Evolutionary conservation across 805 yeast species (phyloP).

Genomic region (Candida ovalis): DNA sequence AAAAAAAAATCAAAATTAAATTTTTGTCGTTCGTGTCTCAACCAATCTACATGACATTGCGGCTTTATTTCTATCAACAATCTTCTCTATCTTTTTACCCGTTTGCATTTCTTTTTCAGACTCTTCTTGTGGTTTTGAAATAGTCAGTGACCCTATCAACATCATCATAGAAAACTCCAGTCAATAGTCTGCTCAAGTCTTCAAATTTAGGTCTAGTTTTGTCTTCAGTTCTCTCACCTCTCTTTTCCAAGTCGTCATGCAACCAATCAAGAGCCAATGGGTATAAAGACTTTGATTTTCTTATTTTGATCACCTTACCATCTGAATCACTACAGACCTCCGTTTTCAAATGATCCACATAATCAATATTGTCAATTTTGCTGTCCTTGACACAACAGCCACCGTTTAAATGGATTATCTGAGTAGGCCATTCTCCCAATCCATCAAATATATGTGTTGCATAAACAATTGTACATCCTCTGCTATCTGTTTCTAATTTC

Average conservation of each 20-base stretch:
- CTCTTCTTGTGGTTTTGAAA: slow-evolving; percentile 47
- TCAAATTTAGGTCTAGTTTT: slow-evolving; percentile 48
- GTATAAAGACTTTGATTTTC: slow-evolving; percentile 53
- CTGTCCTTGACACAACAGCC: slow-evolving; percentile 50
- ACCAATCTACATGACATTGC: background rate
- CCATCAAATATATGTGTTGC: slow-evolving; percentile 98
- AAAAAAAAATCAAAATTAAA: background rate
- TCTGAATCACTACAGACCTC: slow-evolving; percentile 10
- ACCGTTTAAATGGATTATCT: slow-evolving; percentile 69
- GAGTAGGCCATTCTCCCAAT: slow-evolving; percentile 84
- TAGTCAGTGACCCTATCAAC: slow-evolving; percentile 43
- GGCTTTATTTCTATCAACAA: background rate
- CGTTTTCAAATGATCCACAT: slow-evolving; percentile 21
- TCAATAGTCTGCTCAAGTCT: slow-evolving; percentile 44
- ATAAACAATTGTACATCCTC: slow-evolving; percentile 78
- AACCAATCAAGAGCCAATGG: slow-evolving; percentile 76
- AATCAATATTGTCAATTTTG: slow-evolving; percentile 31
- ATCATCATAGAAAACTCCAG: slow-evolving; percentile 40
- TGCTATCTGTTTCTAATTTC: slow-evolving; percentile 61
- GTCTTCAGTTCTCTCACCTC: slow-evolving; percentile 54
- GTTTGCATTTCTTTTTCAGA: background rate
- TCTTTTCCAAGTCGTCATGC: slow-evolving; percentile 41
- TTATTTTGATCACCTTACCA: slow-evolving; percentile 31
- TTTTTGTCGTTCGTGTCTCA: background rate
- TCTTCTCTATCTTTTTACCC: too few relatives aligned